Conservation (phyloP, 345 rosid genomes). For the Schrenkiella parvula region DNA sequence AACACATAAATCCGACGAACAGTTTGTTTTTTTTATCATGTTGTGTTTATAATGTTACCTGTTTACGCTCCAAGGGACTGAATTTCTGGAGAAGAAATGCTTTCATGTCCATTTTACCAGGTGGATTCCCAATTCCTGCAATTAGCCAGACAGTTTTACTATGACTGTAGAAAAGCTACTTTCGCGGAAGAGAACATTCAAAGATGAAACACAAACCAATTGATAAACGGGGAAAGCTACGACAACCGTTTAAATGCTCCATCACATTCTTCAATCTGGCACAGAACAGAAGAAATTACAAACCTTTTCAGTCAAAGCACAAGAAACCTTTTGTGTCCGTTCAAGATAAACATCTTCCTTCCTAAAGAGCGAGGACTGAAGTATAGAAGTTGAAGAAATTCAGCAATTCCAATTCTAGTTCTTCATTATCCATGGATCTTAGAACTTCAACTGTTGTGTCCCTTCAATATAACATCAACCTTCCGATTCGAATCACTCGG, state of each 20-base stretch:
- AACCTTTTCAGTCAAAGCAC: not conserved
- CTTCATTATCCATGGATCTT: no score
- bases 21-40: no score
- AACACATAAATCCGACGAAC: no score
- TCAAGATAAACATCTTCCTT: not conserved
- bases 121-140: slow-evolving; percentile 87
- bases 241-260: slow-evolving; percentile 67
- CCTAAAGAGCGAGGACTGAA: not conserved
- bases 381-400: not conserved
- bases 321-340: not conserved
- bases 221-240: slow-evolving; percentile 65
- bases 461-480: no score
- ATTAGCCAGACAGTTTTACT: not conserved
- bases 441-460: no score
- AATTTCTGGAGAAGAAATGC: slow-evolving; percentile 84
- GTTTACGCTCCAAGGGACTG: slow-evolving; percentile 57
- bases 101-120: slow-evolving; percentile 87
- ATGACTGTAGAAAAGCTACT: not conserved
- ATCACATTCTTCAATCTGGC: slow-evolving; percentile 73
- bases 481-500: no score
- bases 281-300: not conserved
- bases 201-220: slow-evolving; percentile 53
- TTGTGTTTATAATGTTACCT: slow-evolving; percentile 45
- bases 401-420: not conserved
- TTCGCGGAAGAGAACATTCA: not conserved